phyloP scores from a whole-genome alignment of 768 basidiomycete species.

The Bullera alba region DNA sequence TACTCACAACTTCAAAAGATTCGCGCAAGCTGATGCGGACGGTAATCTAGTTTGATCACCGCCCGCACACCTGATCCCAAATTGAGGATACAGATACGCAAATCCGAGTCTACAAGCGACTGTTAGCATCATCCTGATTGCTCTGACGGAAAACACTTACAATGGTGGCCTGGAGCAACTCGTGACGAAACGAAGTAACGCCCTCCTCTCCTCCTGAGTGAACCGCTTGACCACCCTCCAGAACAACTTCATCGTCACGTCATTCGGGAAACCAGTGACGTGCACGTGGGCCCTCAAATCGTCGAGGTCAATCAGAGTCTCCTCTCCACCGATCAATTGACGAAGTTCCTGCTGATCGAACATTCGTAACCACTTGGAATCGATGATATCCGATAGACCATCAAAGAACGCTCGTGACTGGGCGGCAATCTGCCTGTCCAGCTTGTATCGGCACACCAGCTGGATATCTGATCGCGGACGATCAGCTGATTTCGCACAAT shows the following conservation, averaged over 20 bases:
- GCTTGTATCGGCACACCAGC: constrained; percentile 75
- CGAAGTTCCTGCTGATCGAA: constrained; percentile 96
- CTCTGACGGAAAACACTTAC: constrained; percentile 52
- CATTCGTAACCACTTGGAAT: constrained; percentile 71
- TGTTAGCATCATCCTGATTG: not conserved
- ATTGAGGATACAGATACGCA: constrained; percentile 63
- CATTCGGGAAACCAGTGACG: constrained; percentile 72
- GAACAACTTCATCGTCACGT: constrained; percentile 67
- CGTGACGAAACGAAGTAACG: constrained; percentile 82
- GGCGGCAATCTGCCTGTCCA: constrained; percentile 77
- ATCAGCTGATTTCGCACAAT: not conserved
- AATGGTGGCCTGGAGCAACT: constrained; percentile 84
- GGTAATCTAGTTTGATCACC: constrained; percentile 51
- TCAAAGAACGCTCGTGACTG: constrained; percentile 69
- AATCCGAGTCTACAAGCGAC: constrained; percentile 37
- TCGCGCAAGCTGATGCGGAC: constrained; percentile 68
- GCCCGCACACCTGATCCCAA: constrained; percentile 78
- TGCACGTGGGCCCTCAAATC: constrained; percentile 68
- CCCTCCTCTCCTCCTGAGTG: constrained; percentile 68
- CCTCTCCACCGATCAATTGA: constrained; percentile 80
- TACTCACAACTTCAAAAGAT: constrained; percentile 67
- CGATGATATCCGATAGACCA: constrained; percentile 85
- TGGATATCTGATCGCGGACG: constrained; percentile 59
- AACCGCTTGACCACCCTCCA: constrained; percentile 82
- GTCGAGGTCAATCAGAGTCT: constrained; percentile 72